phyloP scores from a whole-genome alignment of 257 asterid genomes.

The Nicotiana knightiana region DNA sequence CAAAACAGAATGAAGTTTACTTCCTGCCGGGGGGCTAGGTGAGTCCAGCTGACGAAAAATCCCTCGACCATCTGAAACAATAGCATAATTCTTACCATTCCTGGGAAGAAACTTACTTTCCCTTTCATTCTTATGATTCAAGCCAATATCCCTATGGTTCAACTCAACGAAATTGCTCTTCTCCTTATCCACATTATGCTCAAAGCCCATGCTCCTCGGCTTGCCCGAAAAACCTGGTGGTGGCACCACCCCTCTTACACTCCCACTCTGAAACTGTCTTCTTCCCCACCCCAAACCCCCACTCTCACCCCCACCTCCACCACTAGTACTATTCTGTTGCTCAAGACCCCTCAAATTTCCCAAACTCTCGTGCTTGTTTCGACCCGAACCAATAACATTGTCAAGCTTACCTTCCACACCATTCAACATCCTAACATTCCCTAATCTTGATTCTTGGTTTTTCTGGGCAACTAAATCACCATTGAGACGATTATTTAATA shows the following conservation, averaged over 20 bases:
- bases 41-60: conserved; percentile 32
- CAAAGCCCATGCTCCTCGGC: conserved; percentile 31
- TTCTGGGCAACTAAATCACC: conserved; percentile 19
- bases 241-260: conserved; percentile 23
- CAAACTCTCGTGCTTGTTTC: conserved; percentile 21
- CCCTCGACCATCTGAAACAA: conserved; percentile 15
- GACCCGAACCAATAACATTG: conserved; percentile 23
- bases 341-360: conserved; percentile 22
- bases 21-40: conserved; percentile 35
- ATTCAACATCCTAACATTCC: conserved; percentile 23
- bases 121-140: conserved; percentile 9
- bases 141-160: conserved; percentile 13
- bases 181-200: conserved; percentile 32
- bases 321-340: conserved; percentile 21
- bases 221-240: conserved; percentile 53
- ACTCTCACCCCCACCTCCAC: conserved; percentile 9
- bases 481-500: conserved; percentile 11
- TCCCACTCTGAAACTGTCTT: conserved; percentile 29
- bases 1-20: conserved; percentile 30
- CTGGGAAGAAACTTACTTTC: conserved; percentile 1
- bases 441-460: conserved; percentile 15
- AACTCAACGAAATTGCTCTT: conserved; percentile 18
- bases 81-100: conserved; percentile 8
- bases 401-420: conserved; percentile 22
- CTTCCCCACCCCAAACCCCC: conserved; percentile 17